Base-by-base conservation (phyloP, 192 early-diverging fungal genomes). In the Dimargaris cristalligena region DNA sequence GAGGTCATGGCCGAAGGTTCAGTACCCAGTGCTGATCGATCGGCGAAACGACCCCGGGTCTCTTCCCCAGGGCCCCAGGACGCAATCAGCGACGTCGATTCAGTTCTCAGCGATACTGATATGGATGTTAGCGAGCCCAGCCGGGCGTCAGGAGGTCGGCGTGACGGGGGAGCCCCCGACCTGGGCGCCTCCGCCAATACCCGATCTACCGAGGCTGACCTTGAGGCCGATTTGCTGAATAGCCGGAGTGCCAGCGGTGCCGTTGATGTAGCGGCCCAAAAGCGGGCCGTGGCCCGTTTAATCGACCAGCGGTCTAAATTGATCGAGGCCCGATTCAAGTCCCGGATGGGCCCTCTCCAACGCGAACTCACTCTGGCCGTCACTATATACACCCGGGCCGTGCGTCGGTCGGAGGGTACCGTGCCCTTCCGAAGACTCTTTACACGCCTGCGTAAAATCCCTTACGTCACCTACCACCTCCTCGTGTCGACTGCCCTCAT, bases 321-420 rank as follows among this genome's bases (percentile, higher is more conserved):
- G 54, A 68, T 58, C 20, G 71, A 60, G 70, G 65, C 28, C 66
- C 80, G 61, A 25, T 66, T 64, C 52, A 59, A 62, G 44, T 26
- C 46, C 4, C 52, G 77, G 13, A 52, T 71, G 11, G 54, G 62
- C 18, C 65, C 64, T 20, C 62, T 63, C 46, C 80, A 78, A 54
- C 68, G 78, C 51, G 73, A 72, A 1, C 76, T 81, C 59, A 77
- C 77, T 10, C 59, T 91, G 35, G 78, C 81, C 20, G 94, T 90
- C 88, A 86, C 94, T 55, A 84, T 86, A 63, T 89, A 91, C 57
- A 89, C 94, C 87, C 76, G 89, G 20, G 79, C 83, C 57, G 69
- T 78, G 18, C 77, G 91, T 64, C 66, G 94, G 31, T 68, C 80
- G 0, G 85, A 97, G 79, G 86, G 80, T 51, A 79, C 86, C 44